A percentile compares a stretch with the other conserved stretches of the same genome.
phyloP scores from a whole-genome alignment of 192 early-diverging fungal genomes.

The Coemansia sp. region DNA sequence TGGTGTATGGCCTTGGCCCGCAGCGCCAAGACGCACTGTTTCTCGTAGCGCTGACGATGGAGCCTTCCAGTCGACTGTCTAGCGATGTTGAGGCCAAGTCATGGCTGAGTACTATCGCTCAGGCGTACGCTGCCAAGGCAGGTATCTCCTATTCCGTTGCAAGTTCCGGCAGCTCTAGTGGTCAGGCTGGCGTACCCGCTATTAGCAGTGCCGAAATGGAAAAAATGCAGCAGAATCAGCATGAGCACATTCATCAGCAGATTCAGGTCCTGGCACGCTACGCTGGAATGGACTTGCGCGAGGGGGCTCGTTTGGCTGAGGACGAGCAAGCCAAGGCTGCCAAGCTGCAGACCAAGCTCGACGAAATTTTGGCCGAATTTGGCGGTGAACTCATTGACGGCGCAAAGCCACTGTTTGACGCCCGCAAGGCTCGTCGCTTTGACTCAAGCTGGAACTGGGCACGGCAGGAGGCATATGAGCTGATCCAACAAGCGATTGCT shows the following conservation, averaged over 20 bases:
- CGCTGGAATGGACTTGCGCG: too few relatives aligned
- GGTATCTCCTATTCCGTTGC: too few relatives aligned
- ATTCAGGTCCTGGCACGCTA: slow-evolving; percentile 80
- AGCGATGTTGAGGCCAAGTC: too few relatives aligned
- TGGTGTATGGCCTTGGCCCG: too few relatives aligned
- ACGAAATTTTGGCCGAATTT: slow-evolving; percentile 71
- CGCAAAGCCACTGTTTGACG: slow-evolving; percentile 75
- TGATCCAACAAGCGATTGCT: slow-evolving; percentile 82
- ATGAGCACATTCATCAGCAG: slow-evolving; percentile 74
- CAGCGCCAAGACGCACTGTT: too few relatives aligned
- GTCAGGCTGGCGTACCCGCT: too few relatives aligned
- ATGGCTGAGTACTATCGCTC: too few relatives aligned
- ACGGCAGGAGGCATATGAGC: slow-evolving; percentile 49
- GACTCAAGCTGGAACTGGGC: slow-evolving; percentile 98
- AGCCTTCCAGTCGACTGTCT: too few relatives aligned
- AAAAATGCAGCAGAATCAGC: slow-evolving; percentile 70
- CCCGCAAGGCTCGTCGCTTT: slow-evolving; percentile 79
- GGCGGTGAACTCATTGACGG: slow-evolving; percentile 57
- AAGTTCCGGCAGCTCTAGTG: too few relatives aligned
- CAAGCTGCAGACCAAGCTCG: slow-evolving; percentile 76
- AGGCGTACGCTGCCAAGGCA: too few relatives aligned
- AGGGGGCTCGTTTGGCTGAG: slow-evolving; percentile 37
- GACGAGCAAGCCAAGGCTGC: slow-evolving; percentile 60
- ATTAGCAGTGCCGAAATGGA: slow-evolving; percentile 90
- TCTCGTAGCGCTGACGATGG: too few relatives aligned